These are phyloP conservation scores for Microbotryomycetes sp. DNA, from an alignment of 1,284 basidiomycete genomes.

Conservation along the genomic window DNA sequence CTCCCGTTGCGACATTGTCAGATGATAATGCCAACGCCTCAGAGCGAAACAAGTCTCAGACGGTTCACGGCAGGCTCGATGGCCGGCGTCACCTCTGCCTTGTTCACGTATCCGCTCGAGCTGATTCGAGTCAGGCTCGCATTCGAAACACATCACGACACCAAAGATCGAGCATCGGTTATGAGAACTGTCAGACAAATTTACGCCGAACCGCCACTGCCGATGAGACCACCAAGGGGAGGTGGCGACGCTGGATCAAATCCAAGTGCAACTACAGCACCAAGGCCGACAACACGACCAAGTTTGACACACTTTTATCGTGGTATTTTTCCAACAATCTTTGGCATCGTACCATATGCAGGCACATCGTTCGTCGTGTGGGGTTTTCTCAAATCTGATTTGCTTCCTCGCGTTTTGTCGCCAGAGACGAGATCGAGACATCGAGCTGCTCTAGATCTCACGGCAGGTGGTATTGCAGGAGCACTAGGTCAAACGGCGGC, in stretches of 20 bases:
- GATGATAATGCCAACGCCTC: slow-evolving; percentile 73
- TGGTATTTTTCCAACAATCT: slow-evolving; percentile 84
- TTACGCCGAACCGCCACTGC: slow-evolving; percentile 57
- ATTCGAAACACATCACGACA: slow-evolving; percentile 46
- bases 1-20: slow-evolving; percentile 25
- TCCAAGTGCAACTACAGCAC: slow-evolving; percentile 44
- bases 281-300: slow-evolving; percentile 39
- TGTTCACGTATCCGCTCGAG: slow-evolving; percentile 91
- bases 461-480: slow-evolving; percentile 85
- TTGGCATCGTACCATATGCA: slow-evolving; percentile 93
- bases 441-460: slow-evolving; percentile 52
- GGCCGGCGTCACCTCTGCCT: slow-evolving; percentile 80
- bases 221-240: slow-evolving; percentile 36
- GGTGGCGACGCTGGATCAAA: slow-evolving; percentile 18
- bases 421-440: slow-evolving; percentile 41
- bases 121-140: slow-evolving; percentile 93
- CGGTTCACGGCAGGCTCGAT: slow-evolving; percentile 82
- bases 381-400: slow-evolving; percentile 67
- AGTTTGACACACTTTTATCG: slow-evolving; percentile 85
- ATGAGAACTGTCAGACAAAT: slow-evolving; percentile 57
- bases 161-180: slow-evolving; percentile 54
- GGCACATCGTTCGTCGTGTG: slow-evolving; percentile 93
- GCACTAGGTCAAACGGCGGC: slow-evolving; percentile 81
- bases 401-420: slow-evolving; percentile 47
- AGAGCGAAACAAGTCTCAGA: slow-evolving; percentile 69